Percentiles rank a stretch among this genome's conserved stretches.
Evolutionary conservation across 805 yeast genomes (phyloP).

Genomic region (Saitoella complicata): DNA sequence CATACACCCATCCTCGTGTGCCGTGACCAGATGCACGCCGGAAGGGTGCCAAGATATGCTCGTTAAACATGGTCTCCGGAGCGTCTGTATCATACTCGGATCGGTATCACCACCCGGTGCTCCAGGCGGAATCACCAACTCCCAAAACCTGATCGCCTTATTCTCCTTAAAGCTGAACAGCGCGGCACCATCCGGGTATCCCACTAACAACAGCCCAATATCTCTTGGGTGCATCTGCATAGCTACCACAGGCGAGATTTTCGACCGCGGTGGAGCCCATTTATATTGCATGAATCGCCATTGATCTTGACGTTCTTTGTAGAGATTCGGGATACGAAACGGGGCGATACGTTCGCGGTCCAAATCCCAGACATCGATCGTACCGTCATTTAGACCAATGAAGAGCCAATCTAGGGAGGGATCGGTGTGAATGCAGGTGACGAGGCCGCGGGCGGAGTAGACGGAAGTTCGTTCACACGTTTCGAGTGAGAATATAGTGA

Average conservation of each 20-base stretch:
- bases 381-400: constrained; percentile 66
- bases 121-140: constrained; percentile 47
- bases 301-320: constrained; percentile 23
- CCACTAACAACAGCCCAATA: constrained; percentile 56
- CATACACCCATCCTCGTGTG: constrained; percentile 67
- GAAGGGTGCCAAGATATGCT: constrained; percentile 80
- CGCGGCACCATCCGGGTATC: constrained; percentile 55
- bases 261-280: constrained; percentile 11
- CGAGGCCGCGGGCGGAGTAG: constrained; percentile 44
- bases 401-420: constrained; percentile 80
- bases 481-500: constrained; percentile 56
- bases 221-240: constrained; percentile 82
- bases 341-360: constrained; percentile 59
- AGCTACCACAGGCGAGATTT: constrained; percentile 46
- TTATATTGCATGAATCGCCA: constrained; percentile 2
- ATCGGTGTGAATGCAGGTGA: constrained; percentile 61
- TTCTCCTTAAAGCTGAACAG: constrained; percentile 50
- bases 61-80: constrained; percentile 27
- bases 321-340: constrained; percentile 53
- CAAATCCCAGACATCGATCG: constrained; percentile 55
- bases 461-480: constrained; percentile 44
- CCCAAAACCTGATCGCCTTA: constrained; percentile 37
- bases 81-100: constrained; percentile 12
- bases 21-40: constrained; percentile 67
- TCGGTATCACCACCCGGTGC: constrained; percentile 52